Evolutionary conservation across 768 basidiomycete genomes (phyloP), one percentile per base, ranked within the genome.

Genomic region (Nidula microcarpa): DNA sequence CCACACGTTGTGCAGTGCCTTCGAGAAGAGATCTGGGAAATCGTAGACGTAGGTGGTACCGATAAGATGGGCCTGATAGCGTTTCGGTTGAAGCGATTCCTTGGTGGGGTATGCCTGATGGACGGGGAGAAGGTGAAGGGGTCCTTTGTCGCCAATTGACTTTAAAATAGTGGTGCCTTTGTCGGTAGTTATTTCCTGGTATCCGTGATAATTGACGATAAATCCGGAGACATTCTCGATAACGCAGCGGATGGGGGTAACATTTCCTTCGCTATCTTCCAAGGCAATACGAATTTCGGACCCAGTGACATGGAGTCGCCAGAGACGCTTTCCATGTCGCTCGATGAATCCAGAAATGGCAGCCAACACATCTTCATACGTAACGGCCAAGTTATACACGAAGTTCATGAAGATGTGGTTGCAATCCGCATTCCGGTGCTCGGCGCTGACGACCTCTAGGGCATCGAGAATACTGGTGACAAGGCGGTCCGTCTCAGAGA

Each of bases 341-440:
- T 98, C 97, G 61, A 99, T 94, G 78, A 99, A 99, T 43, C 97
- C 97, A n/a, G 95, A 87, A 53, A 98, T 91, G 11, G 97, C 97
- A 46, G 92, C 90, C 51, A 98, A 84, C 6, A 98, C 95, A 62
- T 98, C 96, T 56, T 98, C 95, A 62, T 98, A 98, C 34, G 87
- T 87, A 56, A 99, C 94, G 32, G 87, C 84, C 44, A 99, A 87
- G 66, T 91, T 93, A 81, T 98, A 98, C 62, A 98, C 86, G 68
- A 98, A 99, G 77, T 98, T 98, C 85, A 98, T 87, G 76, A 94
- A 95, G 68, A 98, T 97, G 68, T 98, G 95, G 70, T 98, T 98
- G 75, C 93, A 94, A 66, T 98, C 96, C 3, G 96, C 91, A 60
- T 89, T 92, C 55, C 95, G 85, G 62, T 95, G 80, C 62, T 93